Conservation (phyloP, 140 eudicot species). For the Bidens hawaiensis region DNA sequence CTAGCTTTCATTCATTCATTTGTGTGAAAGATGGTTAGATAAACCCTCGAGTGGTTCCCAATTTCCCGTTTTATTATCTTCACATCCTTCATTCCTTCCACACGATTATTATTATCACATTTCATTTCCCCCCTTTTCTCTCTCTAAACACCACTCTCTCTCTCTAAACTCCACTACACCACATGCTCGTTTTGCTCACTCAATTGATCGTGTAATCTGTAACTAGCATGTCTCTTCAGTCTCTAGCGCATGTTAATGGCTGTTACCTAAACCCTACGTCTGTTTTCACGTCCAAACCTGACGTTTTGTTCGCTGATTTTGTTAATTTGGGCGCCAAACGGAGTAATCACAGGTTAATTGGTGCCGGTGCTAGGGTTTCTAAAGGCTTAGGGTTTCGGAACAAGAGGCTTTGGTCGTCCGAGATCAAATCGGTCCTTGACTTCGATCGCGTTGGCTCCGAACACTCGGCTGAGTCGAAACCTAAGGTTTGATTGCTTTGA, state of each 20-base stretch:
- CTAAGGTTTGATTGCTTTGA: slow-evolving; percentile 52
- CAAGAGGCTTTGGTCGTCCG: slow-evolving; percentile 29
- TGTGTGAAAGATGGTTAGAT: too few relatives aligned
- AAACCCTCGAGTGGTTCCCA: slow-evolving; percentile 55
- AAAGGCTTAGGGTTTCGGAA: slow-evolving; percentile 18
- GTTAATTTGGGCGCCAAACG: slow-evolving; percentile 47
- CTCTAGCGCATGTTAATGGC: slow-evolving; percentile 39
- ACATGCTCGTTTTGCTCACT: background rate
- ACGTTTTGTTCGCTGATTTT: slow-evolving; percentile 50
- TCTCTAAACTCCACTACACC: background rate
- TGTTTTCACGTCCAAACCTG: slow-evolving; percentile 34
- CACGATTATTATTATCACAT: too few relatives aligned
- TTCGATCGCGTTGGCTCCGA: slow-evolving; percentile 33
- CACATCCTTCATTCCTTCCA: slow-evolving; percentile 62
- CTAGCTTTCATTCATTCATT: too few relatives aligned
- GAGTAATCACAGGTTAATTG: slow-evolving; percentile 29
- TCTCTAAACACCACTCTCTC: background rate
- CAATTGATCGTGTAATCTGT: background rate
- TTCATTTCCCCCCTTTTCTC: slow-evolving; percentile 14
- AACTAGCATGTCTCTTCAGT: slow-evolving; percentile 50
- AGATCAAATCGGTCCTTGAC: slow-evolving; percentile 61
- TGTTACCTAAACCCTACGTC: slow-evolving; percentile 36
- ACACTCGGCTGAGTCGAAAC: slow-evolving; percentile 35
- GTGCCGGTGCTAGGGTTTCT: slow-evolving; percentile 13
- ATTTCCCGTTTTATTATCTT: slow-evolving; percentile 39